phyloP scores from a whole-genome alignment of 2,329 filamentous ascomycete species.

The Fusarium subglutinans region DNA sequence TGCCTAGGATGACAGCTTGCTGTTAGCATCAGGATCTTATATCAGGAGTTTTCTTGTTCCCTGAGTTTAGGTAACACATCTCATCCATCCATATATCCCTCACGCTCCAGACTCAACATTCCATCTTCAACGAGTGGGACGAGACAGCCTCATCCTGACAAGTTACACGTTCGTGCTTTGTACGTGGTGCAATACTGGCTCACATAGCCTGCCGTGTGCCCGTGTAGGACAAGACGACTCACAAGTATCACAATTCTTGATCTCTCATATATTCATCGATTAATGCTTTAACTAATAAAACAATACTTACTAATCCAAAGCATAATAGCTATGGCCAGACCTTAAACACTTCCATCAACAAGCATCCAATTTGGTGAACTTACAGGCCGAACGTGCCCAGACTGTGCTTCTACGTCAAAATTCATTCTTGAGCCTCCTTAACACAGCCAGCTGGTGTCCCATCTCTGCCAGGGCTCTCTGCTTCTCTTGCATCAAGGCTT shows the following conservation, averaged over 20 bases:
- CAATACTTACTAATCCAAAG: neutral
- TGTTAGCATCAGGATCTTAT: too few species aligned
- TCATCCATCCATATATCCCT: neutral
- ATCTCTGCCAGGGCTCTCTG: neutral
- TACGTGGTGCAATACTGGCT: neutral
- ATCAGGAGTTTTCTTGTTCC: neutral
- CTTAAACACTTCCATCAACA: neutral
- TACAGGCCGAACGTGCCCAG: neutral
- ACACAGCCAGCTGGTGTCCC: neutral
- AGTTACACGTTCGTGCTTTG: neutral
- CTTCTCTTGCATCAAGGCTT: neutral
- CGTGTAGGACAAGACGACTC: neutral
- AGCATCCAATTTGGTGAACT: neutral
- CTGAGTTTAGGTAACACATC: neutral
- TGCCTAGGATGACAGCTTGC: too few species aligned
- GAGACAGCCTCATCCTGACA: neutral
- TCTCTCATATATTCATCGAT: neutral
- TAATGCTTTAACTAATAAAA: neutral
- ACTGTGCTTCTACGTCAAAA: too few species aligned
- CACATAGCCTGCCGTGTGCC: neutral
- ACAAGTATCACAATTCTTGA: neutral
- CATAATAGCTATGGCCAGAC: neutral
- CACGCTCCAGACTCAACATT: neutral
- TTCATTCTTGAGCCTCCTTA: neutral
- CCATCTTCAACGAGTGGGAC: neutral